These are phyloP conservation scores for Aspergillus saccharolyticus DNA, from an alignment of 495 filamentous ascomycete species.

Conservation along the genomic window DNA sequence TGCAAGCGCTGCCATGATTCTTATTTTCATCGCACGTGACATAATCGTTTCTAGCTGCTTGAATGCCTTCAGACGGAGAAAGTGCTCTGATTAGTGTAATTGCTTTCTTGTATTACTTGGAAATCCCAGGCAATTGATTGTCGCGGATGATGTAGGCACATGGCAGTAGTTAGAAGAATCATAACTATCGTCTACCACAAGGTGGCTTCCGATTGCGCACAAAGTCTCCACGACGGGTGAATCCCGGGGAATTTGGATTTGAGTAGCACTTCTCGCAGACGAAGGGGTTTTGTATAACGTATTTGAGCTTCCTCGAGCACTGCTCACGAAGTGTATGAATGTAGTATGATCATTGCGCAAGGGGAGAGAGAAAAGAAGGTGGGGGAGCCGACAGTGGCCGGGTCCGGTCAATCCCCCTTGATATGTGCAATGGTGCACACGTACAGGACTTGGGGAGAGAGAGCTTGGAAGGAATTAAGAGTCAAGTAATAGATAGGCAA, in stretches of 20 bases:
- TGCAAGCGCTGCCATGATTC: conserved; percentile 22
- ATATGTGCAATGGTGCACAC: background rate
- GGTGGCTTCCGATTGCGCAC: background rate
- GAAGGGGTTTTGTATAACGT: background rate
- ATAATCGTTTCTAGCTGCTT: background rate
- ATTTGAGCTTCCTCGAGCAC: background rate
- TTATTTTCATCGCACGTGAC: conserved; percentile 20
- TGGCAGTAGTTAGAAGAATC: background rate
- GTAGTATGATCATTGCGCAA: background rate
- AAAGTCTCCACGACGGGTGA: background rate
- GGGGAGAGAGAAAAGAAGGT: background rate
- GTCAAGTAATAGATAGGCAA: conserved; percentile 2
- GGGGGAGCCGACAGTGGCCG: background rate
- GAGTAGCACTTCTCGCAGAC: background rate
- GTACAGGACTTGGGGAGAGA: background rate
- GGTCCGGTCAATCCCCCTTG: background rate
- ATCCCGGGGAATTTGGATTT: background rate
- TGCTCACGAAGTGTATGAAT: background rate
- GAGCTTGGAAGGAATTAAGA: background rate
- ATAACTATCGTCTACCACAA: background rate
- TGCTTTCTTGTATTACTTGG: background rate
- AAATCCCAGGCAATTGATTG: background rate
- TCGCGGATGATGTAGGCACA: too few relatives aligned
- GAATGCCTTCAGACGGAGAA: background rate
- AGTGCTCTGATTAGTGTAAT: background rate